A percentile compares a stretch with the other conserved stretches of the same genome.
phyloP scores from a whole-genome alignment of 2,329 filamentous ascomycete species.

The Xylariaceae sp. region DNA sequence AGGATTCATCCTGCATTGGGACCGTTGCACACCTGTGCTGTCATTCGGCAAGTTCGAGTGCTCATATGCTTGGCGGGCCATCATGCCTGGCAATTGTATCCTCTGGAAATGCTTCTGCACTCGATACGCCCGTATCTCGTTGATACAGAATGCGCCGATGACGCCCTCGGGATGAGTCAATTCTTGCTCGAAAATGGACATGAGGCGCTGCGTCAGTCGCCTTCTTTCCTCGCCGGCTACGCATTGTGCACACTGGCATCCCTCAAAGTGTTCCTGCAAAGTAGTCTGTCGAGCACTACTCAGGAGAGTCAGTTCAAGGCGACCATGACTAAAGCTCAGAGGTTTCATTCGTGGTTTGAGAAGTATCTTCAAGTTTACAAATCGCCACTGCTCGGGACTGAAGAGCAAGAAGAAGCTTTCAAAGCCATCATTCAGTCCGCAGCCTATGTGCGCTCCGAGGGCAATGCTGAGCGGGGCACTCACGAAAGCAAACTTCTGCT shows the following conservation, averaged over 20 bases:
- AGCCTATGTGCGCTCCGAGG: constrained; percentile 60
- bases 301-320: constrained; percentile 78
- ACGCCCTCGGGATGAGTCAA: constrained; percentile 79
- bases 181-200: constrained; percentile 72
- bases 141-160: constrained; percentile 83
- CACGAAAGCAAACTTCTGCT: constrained; percentile 76
- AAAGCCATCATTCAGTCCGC: constrained; percentile 65
- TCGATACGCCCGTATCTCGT: constrained; percentile 74
- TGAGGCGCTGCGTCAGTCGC: constrained; percentile 57
- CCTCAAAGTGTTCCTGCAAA: constrained; percentile 69
- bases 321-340: constrained; percentile 70
- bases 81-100: constrained; percentile 72
- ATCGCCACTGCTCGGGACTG: constrained; percentile 46
- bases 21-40: constrained; percentile 78
- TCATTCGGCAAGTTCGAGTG: constrained; percentile 80
- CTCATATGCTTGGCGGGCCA: constrained; percentile 73
- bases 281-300: constrained; percentile 72
- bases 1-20: constrained; percentile 80
- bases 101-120: constrained; percentile 84
- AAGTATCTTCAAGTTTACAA: constrained; percentile 62
- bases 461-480: constrained; percentile 64
- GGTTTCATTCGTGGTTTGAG: constrained; percentile 76
- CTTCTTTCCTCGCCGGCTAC: constrained; percentile 78
- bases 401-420: constrained; percentile 53
- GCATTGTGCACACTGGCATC: constrained; percentile 75